A percentile compares a stretch with the other conserved stretches of the same genome.
These are phyloP conservation scores for Haematococcus sp. DNA, from an alignment of 139 green algal genomes.

Conservation along the genomic window DNA sequence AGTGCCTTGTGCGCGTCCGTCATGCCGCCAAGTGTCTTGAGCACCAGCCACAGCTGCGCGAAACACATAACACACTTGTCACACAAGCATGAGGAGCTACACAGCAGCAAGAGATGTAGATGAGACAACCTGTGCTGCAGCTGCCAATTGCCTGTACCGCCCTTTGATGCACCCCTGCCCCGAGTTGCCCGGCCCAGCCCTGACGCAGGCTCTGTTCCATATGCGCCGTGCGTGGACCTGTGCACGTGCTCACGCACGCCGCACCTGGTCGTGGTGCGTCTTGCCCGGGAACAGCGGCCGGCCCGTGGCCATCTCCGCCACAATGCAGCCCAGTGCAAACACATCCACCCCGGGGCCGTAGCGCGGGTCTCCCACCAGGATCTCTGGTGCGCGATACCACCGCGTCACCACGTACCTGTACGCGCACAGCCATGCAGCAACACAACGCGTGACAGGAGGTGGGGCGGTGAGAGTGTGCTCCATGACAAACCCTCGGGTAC, in stretches of 20 bases:
- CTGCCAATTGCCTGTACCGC: too few species aligned
- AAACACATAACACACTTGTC: too few species aligned
- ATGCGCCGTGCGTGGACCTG: too few species aligned
- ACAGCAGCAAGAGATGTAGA: too few species aligned
- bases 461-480: background rate
- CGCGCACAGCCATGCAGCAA: too few species aligned
- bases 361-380: slow-evolving; percentile 64
- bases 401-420: slow-evolving; percentile 80
- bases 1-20: slow-evolving; percentile 19
- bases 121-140: too few species aligned
- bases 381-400: slow-evolving; percentile 82
- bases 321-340: slow-evolving; percentile 71
- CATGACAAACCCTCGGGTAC: background rate
- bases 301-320: slow-evolving; percentile 69
- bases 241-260: too few species aligned
- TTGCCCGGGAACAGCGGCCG: slow-evolving; percentile 72
- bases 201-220: background rate
- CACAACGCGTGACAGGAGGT: slow-evolving; percentile 42
- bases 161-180: too few species aligned
- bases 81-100: too few species aligned
- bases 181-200: background rate
- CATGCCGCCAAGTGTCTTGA: slow-evolving; percentile 50
- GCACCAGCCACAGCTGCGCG: slow-evolving; percentile 23
- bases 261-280: slow-evolving; percentile 70
- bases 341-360: slow-evolving; percentile 72